Conservation (phyloP, 1,284 basidiomycete species). For the Sporisorium exsertum region DNA sequence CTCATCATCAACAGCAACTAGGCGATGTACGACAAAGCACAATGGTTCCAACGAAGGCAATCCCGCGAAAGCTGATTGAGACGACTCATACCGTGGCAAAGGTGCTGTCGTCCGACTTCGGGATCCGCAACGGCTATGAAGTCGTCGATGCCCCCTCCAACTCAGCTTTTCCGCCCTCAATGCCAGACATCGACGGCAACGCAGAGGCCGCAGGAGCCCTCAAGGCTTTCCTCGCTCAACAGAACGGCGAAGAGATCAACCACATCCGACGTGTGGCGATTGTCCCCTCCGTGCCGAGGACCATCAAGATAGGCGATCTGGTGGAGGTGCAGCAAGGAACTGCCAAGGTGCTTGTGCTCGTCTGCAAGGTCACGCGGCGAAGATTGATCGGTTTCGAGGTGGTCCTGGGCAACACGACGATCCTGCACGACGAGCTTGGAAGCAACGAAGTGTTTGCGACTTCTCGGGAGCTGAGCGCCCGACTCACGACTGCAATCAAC, state of each 20-base stretch:
- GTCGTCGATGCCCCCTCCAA: neutral
- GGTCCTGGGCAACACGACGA: neutral
- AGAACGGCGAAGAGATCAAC: neutral
- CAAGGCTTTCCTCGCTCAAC: conserved; percentile 1
- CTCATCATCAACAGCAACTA: neutral
- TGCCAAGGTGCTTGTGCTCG: neutral
- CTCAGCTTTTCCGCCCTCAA: neutral
- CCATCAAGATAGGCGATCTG: conserved; percentile 10
- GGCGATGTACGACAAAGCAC: neutral
- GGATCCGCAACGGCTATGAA: conserved; percentile 28
- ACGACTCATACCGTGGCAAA: conserved; percentile 15
- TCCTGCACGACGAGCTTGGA: conserved; percentile 11
- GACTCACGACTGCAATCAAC: neutral
- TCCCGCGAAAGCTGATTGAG: conserved; percentile 8
- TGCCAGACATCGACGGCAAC: neutral
- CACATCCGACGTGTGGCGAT: neutral
- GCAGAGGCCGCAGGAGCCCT: conserved; percentile 6
- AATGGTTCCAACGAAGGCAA: neutral
- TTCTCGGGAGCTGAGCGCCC: neutral
- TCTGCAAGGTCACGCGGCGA: neutral
- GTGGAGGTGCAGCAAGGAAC: neutral
- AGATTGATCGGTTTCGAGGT: neutral
- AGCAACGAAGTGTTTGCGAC: conserved; percentile 21
- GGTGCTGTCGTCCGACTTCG: conserved; percentile 27
- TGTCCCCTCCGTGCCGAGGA: too few relatives aligned